Percentiles rank a stretch among this genome's conserved stretches.
These are phyloP conservation scores for Epichloe typhina DNA, from an alignment of 2,329 filamentous ascomycete genomes.

Conservation along the genomic window DNA sequence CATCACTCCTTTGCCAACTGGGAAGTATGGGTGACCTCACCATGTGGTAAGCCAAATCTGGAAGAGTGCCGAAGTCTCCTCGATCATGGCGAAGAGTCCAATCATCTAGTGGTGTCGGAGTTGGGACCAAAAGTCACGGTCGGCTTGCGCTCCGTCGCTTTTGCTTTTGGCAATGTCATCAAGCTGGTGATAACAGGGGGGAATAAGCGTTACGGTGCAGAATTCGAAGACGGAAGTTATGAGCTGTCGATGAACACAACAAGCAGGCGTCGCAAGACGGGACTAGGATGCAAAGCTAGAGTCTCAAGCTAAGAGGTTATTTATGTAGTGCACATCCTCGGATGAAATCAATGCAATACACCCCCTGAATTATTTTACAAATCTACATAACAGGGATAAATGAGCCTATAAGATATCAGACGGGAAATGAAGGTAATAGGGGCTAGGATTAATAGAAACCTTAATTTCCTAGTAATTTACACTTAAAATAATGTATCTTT, in stretches of 20 bases:
- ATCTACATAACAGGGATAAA: too few relatives aligned
- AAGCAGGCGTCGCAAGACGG: slow-evolving; percentile 25
- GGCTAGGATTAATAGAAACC: too few relatives aligned
- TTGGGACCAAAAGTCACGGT: slow-evolving; percentile 52
- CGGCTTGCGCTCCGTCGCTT: slow-evolving; percentile 51
- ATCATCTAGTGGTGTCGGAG: slow-evolving; percentile 49
- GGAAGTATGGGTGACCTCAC: slow-evolving; percentile 42
- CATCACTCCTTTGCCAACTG: slow-evolving; percentile 19
- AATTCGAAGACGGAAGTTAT: slow-evolving; percentile 15
- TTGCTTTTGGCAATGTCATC: slow-evolving; percentile 59
- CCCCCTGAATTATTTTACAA: too few relatives aligned
- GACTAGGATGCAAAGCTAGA: slow-evolving; percentile 11
- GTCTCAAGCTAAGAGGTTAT: slow-evolving; percentile 1
- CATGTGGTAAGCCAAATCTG: slow-evolving; percentile 28
- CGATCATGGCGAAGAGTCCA: slow-evolving; percentile 25
- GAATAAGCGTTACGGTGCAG: slow-evolving; percentile 46
- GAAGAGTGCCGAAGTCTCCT: slow-evolving; percentile 34
- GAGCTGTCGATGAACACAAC: slow-evolving; percentile 22
- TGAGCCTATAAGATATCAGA: too few relatives aligned
- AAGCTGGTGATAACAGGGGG: slow-evolving; percentile 55
- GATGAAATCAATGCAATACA: background rate
- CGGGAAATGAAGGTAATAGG: too few relatives aligned
- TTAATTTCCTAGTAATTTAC: too few relatives aligned
- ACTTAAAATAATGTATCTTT: too few relatives aligned
- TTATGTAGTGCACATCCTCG: background rate